These are phyloP conservation scores for Orbilia javanica DNA, from an alignment of 2,329 filamentous ascomycete genomes.

Conservation along the genomic window DNA sequence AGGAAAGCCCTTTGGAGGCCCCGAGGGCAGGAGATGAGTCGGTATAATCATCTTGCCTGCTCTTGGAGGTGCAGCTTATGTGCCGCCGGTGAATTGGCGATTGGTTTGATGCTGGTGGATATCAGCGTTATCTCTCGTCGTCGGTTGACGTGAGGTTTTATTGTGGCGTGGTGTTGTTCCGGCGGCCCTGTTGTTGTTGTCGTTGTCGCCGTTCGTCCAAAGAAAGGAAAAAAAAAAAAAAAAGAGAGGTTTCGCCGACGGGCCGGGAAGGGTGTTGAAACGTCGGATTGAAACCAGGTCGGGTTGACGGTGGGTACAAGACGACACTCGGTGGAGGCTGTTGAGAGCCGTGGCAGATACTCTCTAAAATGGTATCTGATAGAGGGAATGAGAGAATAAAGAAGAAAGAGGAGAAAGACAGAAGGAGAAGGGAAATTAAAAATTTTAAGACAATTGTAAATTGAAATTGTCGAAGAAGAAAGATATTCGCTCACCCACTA, in stretches of 20 bases:
- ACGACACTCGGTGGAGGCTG: constrained; percentile 29
- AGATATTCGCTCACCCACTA: neutral
- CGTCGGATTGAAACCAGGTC: constrained; percentile 14
- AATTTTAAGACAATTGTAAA: neutral
- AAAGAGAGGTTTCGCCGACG: neutral
- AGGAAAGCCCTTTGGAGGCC: constrained; percentile 56
- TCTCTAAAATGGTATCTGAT: constrained; percentile 3
- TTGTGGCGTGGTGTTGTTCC: neutral
- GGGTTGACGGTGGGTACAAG: neutral
- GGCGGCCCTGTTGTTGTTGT: constrained; percentile 3
- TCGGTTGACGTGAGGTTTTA: constrained; percentile 4
- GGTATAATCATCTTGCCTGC: constrained; percentile 52
- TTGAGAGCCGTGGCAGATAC: constrained; percentile 47
- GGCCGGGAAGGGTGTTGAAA: neutral
- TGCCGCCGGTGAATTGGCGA: neutral
- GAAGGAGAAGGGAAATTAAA: neutral
- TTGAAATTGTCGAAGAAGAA: neutral
- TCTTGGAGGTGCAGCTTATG: constrained; percentile 14
- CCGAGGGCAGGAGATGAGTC: constrained; percentile 55
- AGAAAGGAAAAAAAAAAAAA: neutral
- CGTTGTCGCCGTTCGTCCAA: neutral
- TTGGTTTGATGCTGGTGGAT: neutral
- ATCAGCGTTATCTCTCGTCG: neutral
- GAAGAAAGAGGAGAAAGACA: neutral
- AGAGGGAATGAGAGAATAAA: constrained; percentile 9